phyloP scores from a whole-genome alignment of 345 rosid genomes.

The Trapa incisa region DNA sequence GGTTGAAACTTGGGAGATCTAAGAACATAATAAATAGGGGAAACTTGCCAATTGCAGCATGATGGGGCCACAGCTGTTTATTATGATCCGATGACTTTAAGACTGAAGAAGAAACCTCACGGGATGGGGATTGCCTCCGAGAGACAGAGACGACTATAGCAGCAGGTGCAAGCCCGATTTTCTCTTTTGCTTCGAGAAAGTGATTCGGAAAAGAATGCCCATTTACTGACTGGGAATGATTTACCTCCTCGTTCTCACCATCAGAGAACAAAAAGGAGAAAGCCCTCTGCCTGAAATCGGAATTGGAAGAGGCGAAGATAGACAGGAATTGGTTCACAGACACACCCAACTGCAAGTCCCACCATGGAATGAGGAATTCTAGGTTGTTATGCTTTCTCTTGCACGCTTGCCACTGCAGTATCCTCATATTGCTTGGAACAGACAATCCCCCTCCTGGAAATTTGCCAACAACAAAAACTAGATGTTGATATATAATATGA shows the following conservation, averaged over 20 bases:
- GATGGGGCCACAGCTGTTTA: conserved; percentile 37
- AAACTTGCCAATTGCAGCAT: conserved; percentile 53
- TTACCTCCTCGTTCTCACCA: conserved; percentile 70
- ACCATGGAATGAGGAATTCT: conserved; percentile 92
- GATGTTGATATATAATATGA: neutral
- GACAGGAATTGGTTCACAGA: conserved; percentile 90
- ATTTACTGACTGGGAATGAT: conserved; percentile 55
- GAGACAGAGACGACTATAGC: conserved; percentile 54
- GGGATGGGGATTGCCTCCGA: conserved; percentile 25
- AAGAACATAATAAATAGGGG: neutral
- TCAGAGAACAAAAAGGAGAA: conserved; percentile 71
- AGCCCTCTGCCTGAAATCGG: conserved; percentile 75
- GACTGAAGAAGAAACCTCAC: conserved; percentile 34
- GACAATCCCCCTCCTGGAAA: conserved; percentile 86
- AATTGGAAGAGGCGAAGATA: conserved; percentile 63
- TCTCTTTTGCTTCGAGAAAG: conserved; percentile 48
- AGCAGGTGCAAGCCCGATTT: conserved; percentile 75
- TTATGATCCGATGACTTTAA: conserved; percentile 52
- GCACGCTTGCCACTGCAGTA: conserved; percentile 86
- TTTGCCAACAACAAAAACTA: neutral
- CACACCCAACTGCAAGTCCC: conserved; percentile 87
- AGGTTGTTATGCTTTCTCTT: conserved; percentile 68
- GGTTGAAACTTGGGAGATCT: neutral
- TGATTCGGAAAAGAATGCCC: conserved; percentile 82
- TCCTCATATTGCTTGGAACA: conserved; percentile 76